Base-by-base conservation (phyloP, 1,139 yeast species). In the Taphrina wiesneri region DNA sequence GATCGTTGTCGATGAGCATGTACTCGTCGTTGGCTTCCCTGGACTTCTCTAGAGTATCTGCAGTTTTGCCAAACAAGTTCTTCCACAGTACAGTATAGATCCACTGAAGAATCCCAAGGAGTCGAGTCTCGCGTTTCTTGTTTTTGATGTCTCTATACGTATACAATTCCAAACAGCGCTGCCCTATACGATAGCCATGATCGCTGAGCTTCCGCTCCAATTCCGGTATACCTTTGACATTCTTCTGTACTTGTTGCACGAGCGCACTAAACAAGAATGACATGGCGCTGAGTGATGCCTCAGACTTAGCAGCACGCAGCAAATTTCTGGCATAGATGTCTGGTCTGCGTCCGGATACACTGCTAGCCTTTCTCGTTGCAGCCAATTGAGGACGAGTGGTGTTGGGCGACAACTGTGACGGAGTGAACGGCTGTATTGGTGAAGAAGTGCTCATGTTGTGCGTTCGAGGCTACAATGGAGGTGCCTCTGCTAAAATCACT, bases 31-130 rank as follows among this genome's bases (percentile, higher is more conserved):
- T 83, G 43, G 86, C 82, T 60, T 92, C 97, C 65, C 90, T 89
- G 1, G 96, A 88, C 75, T 87, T 87, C 71, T 93, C 97, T 67
- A 95, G 79, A 67, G 88, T 96, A 76, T 91, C 93, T 26, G 97
- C 97, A 0, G 83, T 80, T 73, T 85, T 86, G 11, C 93, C 96
- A 77, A 93, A 93, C 23, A 92, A 76, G 17, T 87, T 80, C 69
- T 82, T 83, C 99, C 99, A 93, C 49, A 95, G 82, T 0, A 85
- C 82, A 0, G 92, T 85, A 72, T 90, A 93, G 13, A 93, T 85
- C 74, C 89, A 90, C 73, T 92, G 97, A 65, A 93, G 78, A 23
- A 90, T 83, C 61, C 91, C 96, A 28, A 93, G 80, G 1, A 91
- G 81, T 69, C 82, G 84, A 30, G 85, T 83, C 72, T 90, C 96